phyloP scores from a whole-genome alignment of 2,329 filamentous ascomycete species.

The Neocatenulostroma microsporum region DNA sequence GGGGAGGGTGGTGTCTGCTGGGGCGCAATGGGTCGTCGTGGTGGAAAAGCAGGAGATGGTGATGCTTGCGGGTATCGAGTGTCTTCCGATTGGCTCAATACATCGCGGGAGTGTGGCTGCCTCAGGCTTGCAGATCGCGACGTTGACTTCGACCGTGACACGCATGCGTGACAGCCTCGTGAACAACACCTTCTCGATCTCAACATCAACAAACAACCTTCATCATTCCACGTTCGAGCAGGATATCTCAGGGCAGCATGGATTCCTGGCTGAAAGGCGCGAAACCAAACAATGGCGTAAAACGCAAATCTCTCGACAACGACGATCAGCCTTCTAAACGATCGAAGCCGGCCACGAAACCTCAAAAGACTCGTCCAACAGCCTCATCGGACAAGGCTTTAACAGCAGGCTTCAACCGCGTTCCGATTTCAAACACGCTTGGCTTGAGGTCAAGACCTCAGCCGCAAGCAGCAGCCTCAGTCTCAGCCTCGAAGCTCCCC shows the following conservation, averaged over 20 bases:
- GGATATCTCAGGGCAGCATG: conserved; percentile 15
- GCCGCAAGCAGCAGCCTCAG: too few species aligned
- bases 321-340: neutral
- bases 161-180: neutral
- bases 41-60: conserved; percentile 6
- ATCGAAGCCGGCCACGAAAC: neutral
- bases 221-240: conserved; percentile 56
- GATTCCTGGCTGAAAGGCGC: neutral
- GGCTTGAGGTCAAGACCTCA: too few species aligned
- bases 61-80: too few species aligned
- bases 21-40: conserved; percentile 9
- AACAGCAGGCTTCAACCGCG: too few species aligned
- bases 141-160: conserved; percentile 1
- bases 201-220: conserved; percentile 55
- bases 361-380: too few species aligned
- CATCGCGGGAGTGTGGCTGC: too few species aligned
- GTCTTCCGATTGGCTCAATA: too few species aligned
- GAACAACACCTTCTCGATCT: conserved; percentile 56
- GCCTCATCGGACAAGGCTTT: too few species aligned
- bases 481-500: too few species aligned
- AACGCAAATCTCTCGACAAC: neutral
- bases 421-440: too few species aligned
- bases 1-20: conserved; percentile 14
- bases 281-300: neutral
- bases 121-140: too few species aligned